phyloP scores from a whole-genome alignment of 768 basidiomycete genomes.

The Russula abietina region DNA sequence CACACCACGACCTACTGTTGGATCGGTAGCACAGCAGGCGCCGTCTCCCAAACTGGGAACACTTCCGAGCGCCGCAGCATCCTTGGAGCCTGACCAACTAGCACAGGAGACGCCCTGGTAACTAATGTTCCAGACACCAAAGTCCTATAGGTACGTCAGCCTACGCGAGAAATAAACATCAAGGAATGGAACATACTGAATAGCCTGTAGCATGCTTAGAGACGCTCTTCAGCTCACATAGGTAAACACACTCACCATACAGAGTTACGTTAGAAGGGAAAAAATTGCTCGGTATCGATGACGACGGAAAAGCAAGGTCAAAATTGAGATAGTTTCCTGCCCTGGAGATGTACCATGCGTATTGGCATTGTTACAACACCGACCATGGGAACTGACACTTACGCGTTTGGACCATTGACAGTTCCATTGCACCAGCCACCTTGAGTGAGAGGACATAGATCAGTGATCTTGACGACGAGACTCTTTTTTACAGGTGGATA shows the following conservation, averaged over 20 bases:
- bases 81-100: conserved; percentile 57
- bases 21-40: conserved; percentile 70
- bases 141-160: conserved; percentile 46
- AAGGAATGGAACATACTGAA: conserved; percentile 31
- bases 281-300: conserved; percentile 58
- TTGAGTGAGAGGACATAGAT: conserved; percentile 62
- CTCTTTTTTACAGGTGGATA: conserved; percentile 54
- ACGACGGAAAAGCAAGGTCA: conserved; percentile 74
- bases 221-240: background rate
- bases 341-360: conserved; percentile 33
- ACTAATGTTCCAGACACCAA: conserved; percentile 80
- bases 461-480: conserved; percentile 72
- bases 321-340: conserved; percentile 71
- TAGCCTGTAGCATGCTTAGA: conserved; percentile 31
- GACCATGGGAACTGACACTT: conserved; percentile 28
- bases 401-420: conserved; percentile 55
- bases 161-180: background rate
- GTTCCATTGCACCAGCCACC: conserved; percentile 71
- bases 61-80: conserved; percentile 61
- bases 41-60: conserved; percentile 49
- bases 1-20: conserved; percentile 39
- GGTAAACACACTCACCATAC: conserved; percentile 45
- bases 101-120: conserved; percentile 62
- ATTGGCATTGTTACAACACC: conserved; percentile 3
- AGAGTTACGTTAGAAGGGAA: conserved; percentile 64